phyloP scores from a whole-genome alignment of 2,329 filamentous ascomycete genomes.

The Pseudogymnoascus sp. region DNA sequence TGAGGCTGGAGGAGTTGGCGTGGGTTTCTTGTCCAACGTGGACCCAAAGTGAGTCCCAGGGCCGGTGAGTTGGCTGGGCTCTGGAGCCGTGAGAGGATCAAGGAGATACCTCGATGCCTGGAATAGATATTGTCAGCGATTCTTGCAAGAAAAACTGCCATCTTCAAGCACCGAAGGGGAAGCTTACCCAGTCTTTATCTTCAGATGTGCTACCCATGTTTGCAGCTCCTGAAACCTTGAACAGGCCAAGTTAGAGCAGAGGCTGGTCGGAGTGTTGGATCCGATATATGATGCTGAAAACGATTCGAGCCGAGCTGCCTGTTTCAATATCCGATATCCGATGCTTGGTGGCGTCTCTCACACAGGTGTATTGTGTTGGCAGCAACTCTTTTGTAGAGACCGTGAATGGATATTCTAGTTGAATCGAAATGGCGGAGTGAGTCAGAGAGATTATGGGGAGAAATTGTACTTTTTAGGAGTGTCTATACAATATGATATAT shows the following conservation, averaged over 20 bases:
- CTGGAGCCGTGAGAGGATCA: slow-evolving; percentile 59
- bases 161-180: background rate
- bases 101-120: slow-evolving; percentile 61
- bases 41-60: slow-evolving; percentile 42
- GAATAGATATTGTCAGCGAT: slow-evolving; percentile 9
- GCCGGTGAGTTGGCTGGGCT: slow-evolving; percentile 60
- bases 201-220: background rate
- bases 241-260: background rate
- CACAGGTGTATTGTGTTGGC: background rate
- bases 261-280: background rate
- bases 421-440: slow-evolving; percentile 2
- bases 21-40: slow-evolving; percentile 5
- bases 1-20: slow-evolving; percentile 45
- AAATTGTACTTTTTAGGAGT: background rate
- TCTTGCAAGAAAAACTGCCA: background rate
- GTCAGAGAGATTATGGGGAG: background rate
- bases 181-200: slow-evolving; percentile 7
- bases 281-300: background rate
- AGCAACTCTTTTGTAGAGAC: background rate
- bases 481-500: slow-evolving; percentile 3
- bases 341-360: background rate
- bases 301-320: background rate
- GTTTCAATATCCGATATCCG: background rate
- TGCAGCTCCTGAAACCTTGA: background rate
- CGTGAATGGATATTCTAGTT: background rate